phyloP scores from a whole-genome alignment of 192 early-diverging fungal genomes.

The Backusella psychrophila region DNA sequence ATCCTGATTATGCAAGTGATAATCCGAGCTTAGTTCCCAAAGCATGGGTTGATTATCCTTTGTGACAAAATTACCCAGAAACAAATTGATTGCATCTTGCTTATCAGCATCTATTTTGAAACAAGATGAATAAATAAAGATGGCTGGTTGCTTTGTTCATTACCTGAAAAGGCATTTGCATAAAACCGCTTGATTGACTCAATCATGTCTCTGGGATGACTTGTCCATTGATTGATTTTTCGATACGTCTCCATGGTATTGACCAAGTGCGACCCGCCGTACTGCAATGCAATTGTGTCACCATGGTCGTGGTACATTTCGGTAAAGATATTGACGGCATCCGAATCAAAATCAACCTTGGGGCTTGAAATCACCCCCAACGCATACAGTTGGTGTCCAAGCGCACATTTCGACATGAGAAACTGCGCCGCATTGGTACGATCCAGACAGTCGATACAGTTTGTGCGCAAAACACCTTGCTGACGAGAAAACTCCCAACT shows the following conservation, averaged over 20 bases:
- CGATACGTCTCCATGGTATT: constrained; percentile 98
- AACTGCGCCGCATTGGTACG: constrained; percentile 98
- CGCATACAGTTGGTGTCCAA: constrained; percentile 90
- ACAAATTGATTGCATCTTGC: constrained; percentile 93
- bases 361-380: constrained; percentile 82
- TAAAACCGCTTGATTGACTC: constrained; percentile 91
- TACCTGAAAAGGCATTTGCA: constrained; percentile 88
- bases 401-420: constrained; percentile 90
- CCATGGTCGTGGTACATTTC: constrained; percentile 98
- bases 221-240: constrained; percentile 92
- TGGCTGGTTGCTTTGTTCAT: not conserved
- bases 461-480: constrained; percentile 88
- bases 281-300: constrained; percentile 93
- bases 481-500: constrained; percentile 46
- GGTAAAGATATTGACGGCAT: constrained; percentile 89
- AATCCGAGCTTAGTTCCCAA: constrained; percentile 80
- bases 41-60: constrained; percentile 52
- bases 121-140: not conserved
- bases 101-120: constrained; percentile 82
- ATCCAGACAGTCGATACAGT: constrained; percentile 98
- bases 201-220: constrained; percentile 94
- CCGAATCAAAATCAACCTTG: constrained; percentile 85
- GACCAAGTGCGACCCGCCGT: constrained; percentile 96
- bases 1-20: constrained; percentile 73
- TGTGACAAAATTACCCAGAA: constrained; percentile 73